phyloP scores from a whole-genome alignment of 176 grass and related monocot genomes.

The barley (Hordeum vulgare) region DNA sequence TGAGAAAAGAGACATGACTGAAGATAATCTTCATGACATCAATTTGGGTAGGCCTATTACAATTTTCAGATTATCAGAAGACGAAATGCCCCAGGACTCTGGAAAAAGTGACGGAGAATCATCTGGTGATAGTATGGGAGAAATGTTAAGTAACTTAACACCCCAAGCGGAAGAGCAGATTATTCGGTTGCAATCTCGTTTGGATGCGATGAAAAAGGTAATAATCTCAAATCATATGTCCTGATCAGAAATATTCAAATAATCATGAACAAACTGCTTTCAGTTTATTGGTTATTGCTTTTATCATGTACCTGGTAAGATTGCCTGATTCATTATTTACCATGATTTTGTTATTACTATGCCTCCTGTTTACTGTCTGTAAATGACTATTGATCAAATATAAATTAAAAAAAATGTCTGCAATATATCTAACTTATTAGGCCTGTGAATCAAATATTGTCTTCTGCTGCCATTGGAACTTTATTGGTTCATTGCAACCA shows the following conservation, averaged over 20 bases:
- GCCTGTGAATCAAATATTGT: not conserved
- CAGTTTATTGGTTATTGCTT: not conserved
- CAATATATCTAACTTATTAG: not conserved
- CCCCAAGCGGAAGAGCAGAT: constrained; percentile 72
- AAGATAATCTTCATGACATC: constrained; percentile 37
- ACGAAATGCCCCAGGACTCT: constrained; percentile 19
- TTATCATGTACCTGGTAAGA: not conserved
- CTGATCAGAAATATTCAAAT: not conserved
- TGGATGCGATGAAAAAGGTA: constrained; percentile 86
- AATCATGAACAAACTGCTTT: not conserved
- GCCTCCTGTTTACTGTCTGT: not conserved
- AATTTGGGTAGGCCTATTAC: constrained; percentile 43
- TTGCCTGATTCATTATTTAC: not conserved
- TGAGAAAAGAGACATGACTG: constrained; percentile 25
- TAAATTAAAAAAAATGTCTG: not conserved
- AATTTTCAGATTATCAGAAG: constrained; percentile 48
- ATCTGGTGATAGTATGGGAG: constrained; percentile 32
- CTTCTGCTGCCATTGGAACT: not conserved
- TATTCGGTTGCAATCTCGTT: constrained; percentile 60
- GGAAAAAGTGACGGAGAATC: constrained; percentile 36
- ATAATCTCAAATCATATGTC: not conserved
- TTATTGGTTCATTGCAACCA: not conserved
- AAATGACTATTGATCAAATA: not conserved
- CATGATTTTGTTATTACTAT: not conserved
- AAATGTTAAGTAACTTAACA: constrained; percentile 57